Percentiles rank a stretch among this genome's conserved stretches.
These are phyloP conservation scores for Phytopythium litorale DNA, from an alignment of 352 stramenopile genomes.

Conservation along the genomic window DNA sequence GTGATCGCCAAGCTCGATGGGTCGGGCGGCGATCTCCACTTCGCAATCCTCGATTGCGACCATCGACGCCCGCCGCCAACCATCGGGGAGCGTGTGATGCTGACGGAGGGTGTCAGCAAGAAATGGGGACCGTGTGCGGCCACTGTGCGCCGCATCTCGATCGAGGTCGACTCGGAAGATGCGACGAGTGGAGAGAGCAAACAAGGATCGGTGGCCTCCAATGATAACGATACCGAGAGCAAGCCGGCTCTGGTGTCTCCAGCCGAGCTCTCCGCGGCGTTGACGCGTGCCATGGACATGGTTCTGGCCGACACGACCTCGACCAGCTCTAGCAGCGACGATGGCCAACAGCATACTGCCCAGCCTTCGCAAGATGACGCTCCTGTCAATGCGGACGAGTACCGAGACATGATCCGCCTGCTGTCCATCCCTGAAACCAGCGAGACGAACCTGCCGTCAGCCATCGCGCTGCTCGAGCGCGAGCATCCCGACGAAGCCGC, in stretches of 20 bases:
- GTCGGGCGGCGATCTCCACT: not conserved
- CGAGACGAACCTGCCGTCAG: not conserved
- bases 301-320: not conserved
- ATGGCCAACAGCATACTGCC: not conserved
- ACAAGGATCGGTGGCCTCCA: not conserved
- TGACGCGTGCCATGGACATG: not conserved
- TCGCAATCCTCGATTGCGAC: not conserved
- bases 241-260: not conserved
- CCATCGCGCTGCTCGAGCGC: not conserved
- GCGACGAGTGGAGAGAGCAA: not conserved
- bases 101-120: not conserved
- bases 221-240: not conserved
- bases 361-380: not conserved
- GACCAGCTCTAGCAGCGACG: not conserved
- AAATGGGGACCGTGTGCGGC: not conserved
- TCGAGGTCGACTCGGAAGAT: not conserved
- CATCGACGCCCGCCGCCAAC: not conserved
- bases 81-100: not conserved
- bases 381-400: not conserved
- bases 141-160: not conserved
- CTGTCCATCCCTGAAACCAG: not conserved
- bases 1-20: not conserved
- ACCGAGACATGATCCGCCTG: not conserved
- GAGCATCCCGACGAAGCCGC: not conserved
- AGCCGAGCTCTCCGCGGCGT: not conserved